Conservation (phyloP, 2,329 filamentous ascomycete species). For the Eutypa lata region DNA sequence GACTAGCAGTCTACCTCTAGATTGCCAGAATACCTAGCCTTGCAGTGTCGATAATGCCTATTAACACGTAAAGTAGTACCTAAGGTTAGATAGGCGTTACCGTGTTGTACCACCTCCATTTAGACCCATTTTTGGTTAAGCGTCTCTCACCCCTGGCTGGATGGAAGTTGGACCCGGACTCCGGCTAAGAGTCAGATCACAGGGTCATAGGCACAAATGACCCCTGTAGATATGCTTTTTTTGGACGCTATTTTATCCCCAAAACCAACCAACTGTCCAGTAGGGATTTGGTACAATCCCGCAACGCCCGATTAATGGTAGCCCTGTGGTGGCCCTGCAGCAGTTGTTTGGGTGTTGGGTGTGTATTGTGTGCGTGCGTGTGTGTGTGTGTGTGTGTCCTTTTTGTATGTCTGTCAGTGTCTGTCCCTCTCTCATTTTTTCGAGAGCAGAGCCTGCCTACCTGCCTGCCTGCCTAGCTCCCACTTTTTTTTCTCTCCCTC, state of each 20-base stretch:
- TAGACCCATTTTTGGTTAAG: not conserved
- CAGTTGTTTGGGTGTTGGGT: too few relatives aligned
- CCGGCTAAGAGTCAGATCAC: not conserved
- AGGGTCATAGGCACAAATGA: not conserved
- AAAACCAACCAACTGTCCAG: not conserved
- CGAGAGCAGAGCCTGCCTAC: too few relatives aligned
- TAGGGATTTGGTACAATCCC: not conserved
- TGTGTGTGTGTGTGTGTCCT: too few relatives aligned
- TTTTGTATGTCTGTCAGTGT: too few relatives aligned
- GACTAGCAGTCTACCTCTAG: too few relatives aligned
- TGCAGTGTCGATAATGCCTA: too few relatives aligned
- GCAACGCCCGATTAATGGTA: not conserved
- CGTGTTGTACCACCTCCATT: not conserved
- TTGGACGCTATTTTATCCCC: not conserved
- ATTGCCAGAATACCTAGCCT: too few relatives aligned
- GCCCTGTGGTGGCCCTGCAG: too few relatives aligned
- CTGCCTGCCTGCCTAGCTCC: not conserved
- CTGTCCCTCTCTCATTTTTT: too few relatives aligned
- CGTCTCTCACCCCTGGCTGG: not conserved
- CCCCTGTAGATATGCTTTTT: not conserved
- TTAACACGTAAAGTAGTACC: too few relatives aligned
- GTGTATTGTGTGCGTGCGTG: too few relatives aligned
- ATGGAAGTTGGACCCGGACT: not conserved
- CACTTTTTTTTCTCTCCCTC: not conserved
- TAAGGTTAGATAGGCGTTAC: too few relatives aligned